Base-by-base conservation (phyloP, 2,329 filamentous ascomycete genomes). In the Scedosporium minutisporum region DNA sequence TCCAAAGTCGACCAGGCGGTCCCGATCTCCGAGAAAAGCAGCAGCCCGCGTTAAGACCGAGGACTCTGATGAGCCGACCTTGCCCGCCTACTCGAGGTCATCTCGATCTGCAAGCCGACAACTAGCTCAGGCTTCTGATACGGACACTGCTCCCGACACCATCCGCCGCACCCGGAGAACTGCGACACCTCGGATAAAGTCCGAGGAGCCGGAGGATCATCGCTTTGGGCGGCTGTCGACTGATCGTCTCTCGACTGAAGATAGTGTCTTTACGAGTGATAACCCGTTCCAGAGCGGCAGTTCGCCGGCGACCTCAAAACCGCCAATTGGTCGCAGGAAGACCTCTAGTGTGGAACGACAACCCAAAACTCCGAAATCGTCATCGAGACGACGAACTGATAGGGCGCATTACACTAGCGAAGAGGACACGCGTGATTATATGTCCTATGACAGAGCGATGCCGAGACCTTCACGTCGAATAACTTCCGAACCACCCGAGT, bases 281-380 rank as follows among this genome's bases (percentile, higher is more conserved):
- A 97, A 97, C 69, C 93, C 93, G 0, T 97, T 97, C 71, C 93
- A 97, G 73, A 90, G 89, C 71, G 89, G 91, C 48, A 89, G 87
- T 73, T 88, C 90, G 9, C 87, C 90, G 1, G 74, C 82, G 5
- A 73, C 74, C 1, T 74, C 80, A 6, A 55, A 55, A 29, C 55
- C 60, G 10, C 76, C 82, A 23, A 76, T 72, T 66, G 75, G 76
- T 64, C 80, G 82, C 51, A 77, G 82, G 65, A 79, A 78, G 68
- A 80, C 80, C n/a, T 70, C 74, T 2, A 78, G 72, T 18, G 71
- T 74, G 21, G 77, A 80, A 58, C 63, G 58, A 10, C 70, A 38
- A 38, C 23, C 73, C n/a, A 71, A 72, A 57, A 76, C 74, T 64
- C 79, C 75, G 62, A 71, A 71, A 21, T 75, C 77, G 70, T 74